Percentiles rank a stretch among this genome's conserved stretches.
Conservation (phyloP, 352 stramenopile species). For the Globisporangium iwayamae region DNA sequence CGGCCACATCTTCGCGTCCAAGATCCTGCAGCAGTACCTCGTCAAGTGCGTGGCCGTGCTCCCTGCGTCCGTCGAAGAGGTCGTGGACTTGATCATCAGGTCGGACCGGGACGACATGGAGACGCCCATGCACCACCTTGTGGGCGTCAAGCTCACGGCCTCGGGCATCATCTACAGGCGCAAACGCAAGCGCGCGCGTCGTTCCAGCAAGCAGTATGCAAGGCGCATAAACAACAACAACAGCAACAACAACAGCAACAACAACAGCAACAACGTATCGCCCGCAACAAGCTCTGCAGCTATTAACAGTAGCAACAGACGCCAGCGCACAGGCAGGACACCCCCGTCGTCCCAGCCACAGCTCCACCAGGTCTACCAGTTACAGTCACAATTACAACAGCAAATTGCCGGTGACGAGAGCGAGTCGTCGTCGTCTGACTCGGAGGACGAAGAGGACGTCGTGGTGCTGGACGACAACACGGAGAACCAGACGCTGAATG, state of each 20-base stretch:
- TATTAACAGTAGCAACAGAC: constrained; percentile 4
- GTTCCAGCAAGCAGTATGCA: background rate
- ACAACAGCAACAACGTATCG: constrained; percentile 15
- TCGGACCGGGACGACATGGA: constrained; percentile 70
- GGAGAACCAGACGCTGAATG: constrained; percentile 10
- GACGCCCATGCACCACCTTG: constrained; percentile 61
- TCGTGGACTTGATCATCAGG: constrained; percentile 61
- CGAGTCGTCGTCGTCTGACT: constrained; percentile 45
- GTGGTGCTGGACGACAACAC: constrained; percentile 14
- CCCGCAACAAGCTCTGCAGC: background rate
- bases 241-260: constrained; percentile 22
- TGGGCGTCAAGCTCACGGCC: constrained; percentile 52
- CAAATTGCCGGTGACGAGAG: constrained; percentile 14
- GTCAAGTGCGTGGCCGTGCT: constrained; percentile 65
- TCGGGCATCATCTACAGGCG: constrained; percentile 54
- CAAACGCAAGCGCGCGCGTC: constrained; percentile 18
- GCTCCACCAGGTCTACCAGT: background rate
- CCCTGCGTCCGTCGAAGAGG: constrained; percentile 57
- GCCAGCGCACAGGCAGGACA: background rate
- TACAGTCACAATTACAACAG: constrained; percentile 1
- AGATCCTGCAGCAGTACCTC: constrained; percentile 71
- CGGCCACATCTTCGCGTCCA: constrained; percentile 42
- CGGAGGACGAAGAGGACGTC: constrained; percentile 20
- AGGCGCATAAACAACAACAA: constrained; percentile 16
- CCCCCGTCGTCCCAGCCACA: background rate